Evolutionary conservation across 306 rosid species (phyloP).

Genomic region (Datisca glomerata): DNA sequence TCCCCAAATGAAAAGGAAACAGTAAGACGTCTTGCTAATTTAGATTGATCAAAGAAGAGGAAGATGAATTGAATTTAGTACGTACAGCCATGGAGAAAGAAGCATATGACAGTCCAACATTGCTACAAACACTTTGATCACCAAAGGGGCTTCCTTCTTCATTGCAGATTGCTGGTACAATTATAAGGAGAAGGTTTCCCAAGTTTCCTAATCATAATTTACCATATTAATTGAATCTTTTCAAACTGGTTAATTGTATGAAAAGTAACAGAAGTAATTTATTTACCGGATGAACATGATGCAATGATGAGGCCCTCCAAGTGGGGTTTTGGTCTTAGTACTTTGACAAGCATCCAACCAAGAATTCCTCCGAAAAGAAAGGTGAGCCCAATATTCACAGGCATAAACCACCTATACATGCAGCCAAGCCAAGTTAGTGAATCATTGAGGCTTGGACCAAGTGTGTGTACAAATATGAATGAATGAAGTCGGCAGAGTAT

Average conservation of each 20-base stretch:
- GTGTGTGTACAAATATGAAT: not conserved
- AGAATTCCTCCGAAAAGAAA: slow-evolving; percentile 65
- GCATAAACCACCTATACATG: slow-evolving; percentile 92
- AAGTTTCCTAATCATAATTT: slow-evolving; percentile 56
- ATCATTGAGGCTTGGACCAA: not conserved
- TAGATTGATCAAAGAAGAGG: no score
- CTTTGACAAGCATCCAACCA: slow-evolving; percentile 72
- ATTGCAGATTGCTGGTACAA: slow-evolving; percentile 72
- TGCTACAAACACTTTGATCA: slow-evolving; percentile 23
- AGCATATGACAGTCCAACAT: slow-evolving; percentile 60
- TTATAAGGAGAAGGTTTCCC: slow-evolving; percentile 73
- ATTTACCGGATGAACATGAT: slow-evolving; percentile 68
- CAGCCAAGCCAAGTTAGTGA: not conserved
- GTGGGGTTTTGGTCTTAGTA: slow-evolving; percentile 56
- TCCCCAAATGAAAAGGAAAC: not conserved
- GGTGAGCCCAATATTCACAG: slow-evolving; percentile 59
- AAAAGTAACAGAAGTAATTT: slow-evolving; percentile 1
- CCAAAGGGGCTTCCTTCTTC: slow-evolving; percentile 81
- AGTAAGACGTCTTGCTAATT: no score
- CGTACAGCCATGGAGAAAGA: slow-evolving; percentile 92
- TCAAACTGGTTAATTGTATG: not conserved
- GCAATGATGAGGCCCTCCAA: slow-evolving; percentile 79
- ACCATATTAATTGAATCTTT: no score
- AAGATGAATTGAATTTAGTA: slow-evolving; percentile 3
- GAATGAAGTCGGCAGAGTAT: no score